Conservation (phyloP, 2,329 filamentous ascomycete genomes). For the Alternaria postmessia region DNA sequence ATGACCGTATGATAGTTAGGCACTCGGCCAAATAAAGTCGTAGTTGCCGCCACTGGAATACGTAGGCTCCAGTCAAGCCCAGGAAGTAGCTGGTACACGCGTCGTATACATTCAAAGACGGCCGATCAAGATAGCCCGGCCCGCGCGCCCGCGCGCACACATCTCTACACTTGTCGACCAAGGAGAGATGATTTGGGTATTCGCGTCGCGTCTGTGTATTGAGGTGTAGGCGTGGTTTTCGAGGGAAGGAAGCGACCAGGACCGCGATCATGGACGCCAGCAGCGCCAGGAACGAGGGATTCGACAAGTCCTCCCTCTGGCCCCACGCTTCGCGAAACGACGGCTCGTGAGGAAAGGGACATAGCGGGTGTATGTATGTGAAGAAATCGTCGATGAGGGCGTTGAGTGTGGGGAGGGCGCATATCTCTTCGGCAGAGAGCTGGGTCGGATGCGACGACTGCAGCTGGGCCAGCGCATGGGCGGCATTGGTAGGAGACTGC, state of each 20-base stretch:
- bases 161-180: constrained; percentile 75
- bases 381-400: constrained; percentile 83
- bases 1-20: constrained; percentile 71
- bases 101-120: constrained; percentile 65
- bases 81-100: constrained; percentile 80
- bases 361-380: constrained; percentile 79
- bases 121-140: constrained; percentile 62
- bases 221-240: constrained; percentile 73
- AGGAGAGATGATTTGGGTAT: constrained; percentile 72
- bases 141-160: constrained; percentile 74
- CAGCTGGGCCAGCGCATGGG: constrained; percentile 61
- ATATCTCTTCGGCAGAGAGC: constrained; percentile 72
- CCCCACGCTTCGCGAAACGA: constrained; percentile 76
- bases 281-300: constrained; percentile 73
- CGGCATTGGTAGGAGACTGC: constrained; percentile 62
- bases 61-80: constrained; percentile 71
- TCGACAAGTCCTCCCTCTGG: constrained; percentile 70
- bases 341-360: constrained; percentile 80
- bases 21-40: constrained; percentile 77
- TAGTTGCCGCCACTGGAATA: constrained; percentile 71
- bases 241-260: constrained; percentile 78
- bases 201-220: constrained; percentile 71
- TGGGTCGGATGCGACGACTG: constrained; percentile 55
- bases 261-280: constrained; percentile 77
- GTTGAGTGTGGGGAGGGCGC: constrained; percentile 72